Evolutionary conservation across 768 basidiomycete species (phyloP).

Genomic region (Dentipellis fragilis): DNA sequence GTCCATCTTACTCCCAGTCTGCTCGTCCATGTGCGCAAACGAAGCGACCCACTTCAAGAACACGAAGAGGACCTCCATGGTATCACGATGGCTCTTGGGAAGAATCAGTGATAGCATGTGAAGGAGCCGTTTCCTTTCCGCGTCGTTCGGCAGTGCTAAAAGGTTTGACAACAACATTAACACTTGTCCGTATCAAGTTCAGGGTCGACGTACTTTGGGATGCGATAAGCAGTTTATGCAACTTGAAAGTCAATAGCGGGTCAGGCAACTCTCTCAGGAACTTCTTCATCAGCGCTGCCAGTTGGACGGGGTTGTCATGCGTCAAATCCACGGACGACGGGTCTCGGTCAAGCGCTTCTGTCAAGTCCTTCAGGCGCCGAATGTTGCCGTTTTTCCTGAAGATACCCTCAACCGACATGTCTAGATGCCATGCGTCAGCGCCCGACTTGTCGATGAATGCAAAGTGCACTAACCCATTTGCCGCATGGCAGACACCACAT

Average conservation of each 20-base stretch:
- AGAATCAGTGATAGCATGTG: slow-evolving; percentile 81
- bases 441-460: not conserved
- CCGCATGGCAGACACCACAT: slow-evolving; percentile 95
- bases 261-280: slow-evolving; percentile 95
- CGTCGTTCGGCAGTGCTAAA: slow-evolving; percentile 64
- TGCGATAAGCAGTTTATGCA: slow-evolving; percentile 81
- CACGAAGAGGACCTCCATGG: slow-evolving; percentile 94
- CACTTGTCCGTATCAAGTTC: not conserved
- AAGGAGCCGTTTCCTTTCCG: slow-evolving; percentile 73
- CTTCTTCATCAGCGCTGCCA: slow-evolving; percentile 94
- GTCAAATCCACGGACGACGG: slow-evolving; percentile 84
- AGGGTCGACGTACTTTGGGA: slow-evolving; percentile 59
- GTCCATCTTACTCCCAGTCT: slow-evolving; percentile 98
- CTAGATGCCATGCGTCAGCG: slow-evolving; percentile 29
- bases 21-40: slow-evolving; percentile 95
- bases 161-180: slow-evolving; percentile 5
- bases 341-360: slow-evolving; percentile 92
- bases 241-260: slow-evolving; percentile 88
- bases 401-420: slow-evolving; percentile 98
- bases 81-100: slow-evolving; percentile 92
- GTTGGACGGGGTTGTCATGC: slow-evolving; percentile 92
- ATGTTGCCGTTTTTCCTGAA: slow-evolving; percentile 99
- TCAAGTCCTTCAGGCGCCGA: slow-evolving; percentile 80
- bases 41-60: slow-evolving; percentile 99
- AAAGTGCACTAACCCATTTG: slow-evolving; percentile 77